Evolutionary conservation across 495 filamentous ascomycete species (phyloP).

Genomic region (Extremus antarcticus): DNA sequence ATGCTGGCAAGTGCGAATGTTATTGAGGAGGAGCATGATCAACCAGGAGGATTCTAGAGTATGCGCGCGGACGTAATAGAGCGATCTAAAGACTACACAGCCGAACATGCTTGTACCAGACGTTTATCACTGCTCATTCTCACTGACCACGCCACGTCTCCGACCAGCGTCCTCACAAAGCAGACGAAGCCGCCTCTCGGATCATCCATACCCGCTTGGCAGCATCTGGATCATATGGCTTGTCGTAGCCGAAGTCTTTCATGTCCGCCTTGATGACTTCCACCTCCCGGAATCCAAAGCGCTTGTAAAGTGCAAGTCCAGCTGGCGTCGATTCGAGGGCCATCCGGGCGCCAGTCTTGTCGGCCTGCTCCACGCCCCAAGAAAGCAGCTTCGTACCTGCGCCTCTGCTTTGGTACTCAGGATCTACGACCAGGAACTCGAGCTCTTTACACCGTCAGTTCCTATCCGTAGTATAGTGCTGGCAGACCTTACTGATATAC

Average conservation of each 20-base stretch:
- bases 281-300: constrained; percentile 16
- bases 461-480: neutral
- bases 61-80: too few species aligned
- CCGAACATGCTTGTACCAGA: too few species aligned
- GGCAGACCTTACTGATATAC: constrained; percentile 8
- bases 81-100: too few species aligned
- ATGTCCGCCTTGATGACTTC: constrained; percentile 12
- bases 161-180: too few species aligned
- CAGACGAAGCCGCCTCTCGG: too few species aligned
- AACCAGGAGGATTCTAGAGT: too few species aligned
- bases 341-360: constrained; percentile 8
- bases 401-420: constrained; percentile 11
- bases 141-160: too few species aligned
- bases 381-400: constrained; percentile 9
- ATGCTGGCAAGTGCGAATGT: too few species aligned
- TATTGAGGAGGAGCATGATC: too few species aligned
- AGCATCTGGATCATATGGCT: constrained; percentile 16
- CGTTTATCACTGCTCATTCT: too few species aligned
- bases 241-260: constrained; percentile 11
- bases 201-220: constrained; percentile 18
- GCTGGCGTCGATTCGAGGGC: constrained; percentile 16
- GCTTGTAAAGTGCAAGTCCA: constrained; percentile 15
- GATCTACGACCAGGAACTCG: constrained; percentile 15
- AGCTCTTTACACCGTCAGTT: constrained; percentile 9
- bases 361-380: constrained; percentile 21